These are phyloP conservation scores for Ceratobasidium sp. DNA, from an alignment of 1,284 basidiomycete genomes.

Conservation along the genomic window DNA sequence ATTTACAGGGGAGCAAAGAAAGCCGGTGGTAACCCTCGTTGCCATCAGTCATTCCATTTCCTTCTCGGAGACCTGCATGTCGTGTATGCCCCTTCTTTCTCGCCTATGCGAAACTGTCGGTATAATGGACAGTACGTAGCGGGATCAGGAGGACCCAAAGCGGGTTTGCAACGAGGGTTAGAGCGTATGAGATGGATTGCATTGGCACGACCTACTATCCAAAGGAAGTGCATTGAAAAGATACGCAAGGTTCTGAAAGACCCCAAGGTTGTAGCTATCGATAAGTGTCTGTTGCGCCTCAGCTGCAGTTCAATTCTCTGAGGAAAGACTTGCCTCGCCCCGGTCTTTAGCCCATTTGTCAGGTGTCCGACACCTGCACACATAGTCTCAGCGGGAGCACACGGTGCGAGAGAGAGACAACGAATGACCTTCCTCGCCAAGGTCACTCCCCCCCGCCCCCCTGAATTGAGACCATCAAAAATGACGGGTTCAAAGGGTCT, in stretches of 20 bases:
- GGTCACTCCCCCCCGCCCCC: too few species aligned
- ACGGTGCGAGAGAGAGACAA: too few species aligned
- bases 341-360: constrained; percentile 70
- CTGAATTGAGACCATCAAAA: too few species aligned
- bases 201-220: constrained; percentile 73
- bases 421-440: too few species aligned
- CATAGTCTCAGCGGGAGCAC: too few species aligned
- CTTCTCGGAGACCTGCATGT: constrained; percentile 59
- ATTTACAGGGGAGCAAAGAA: too few species aligned
- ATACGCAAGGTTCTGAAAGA: constrained; percentile 75
- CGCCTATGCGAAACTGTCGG: constrained; percentile 87
- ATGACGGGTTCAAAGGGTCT: too few species aligned
- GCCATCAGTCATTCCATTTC: constrained; percentile 64
- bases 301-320: neutral
- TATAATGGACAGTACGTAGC: constrained; percentile 81
- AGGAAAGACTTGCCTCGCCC: constrained; percentile 68
- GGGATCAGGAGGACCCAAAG: constrained; percentile 85
- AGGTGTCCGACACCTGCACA: too few species aligned
- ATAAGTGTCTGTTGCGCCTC: constrained; percentile 70
- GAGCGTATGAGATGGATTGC: constrained; percentile 19
- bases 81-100: constrained; percentile 68
- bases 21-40: too few species aligned
- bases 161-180: constrained; percentile 62
- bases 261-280: constrained; percentile 94
- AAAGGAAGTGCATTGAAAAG: constrained; percentile 90